phyloP scores from a whole-genome alignment of 2,329 filamentous ascomycete species.

The Diplodia sapinea region DNA sequence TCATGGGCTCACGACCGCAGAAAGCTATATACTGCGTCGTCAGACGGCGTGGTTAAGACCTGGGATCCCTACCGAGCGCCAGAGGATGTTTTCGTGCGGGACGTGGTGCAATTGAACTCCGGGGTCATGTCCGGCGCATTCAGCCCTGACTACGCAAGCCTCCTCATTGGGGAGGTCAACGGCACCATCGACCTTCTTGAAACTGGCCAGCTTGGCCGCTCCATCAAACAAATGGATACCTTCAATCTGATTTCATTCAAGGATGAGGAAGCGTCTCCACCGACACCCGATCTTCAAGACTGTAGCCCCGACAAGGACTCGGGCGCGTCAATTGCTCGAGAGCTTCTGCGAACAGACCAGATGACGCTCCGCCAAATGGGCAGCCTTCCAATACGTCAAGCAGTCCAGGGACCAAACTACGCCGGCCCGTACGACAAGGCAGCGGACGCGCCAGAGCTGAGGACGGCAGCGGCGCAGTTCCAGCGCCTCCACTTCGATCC shows the following conservation, averaged over 20 bases:
- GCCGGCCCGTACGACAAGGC: constrained; percentile 45
- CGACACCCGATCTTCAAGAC: background rate
- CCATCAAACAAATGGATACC: constrained; percentile 40
- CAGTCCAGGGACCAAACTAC: constrained; percentile 54
- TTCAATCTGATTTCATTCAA: constrained; percentile 37
- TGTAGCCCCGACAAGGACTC: constrained; percentile 30
- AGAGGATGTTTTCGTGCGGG: constrained; percentile 58
- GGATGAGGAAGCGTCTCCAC: background rate
- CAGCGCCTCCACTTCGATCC: constrained; percentile 40
- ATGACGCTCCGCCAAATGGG: constrained; percentile 49
- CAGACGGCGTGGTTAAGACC: constrained; percentile 64
- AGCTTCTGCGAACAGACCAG: constrained; percentile 42
- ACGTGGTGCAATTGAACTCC: constrained; percentile 56
- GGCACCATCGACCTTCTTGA: constrained; percentile 61
- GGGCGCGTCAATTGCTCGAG: constrained; percentile 38
- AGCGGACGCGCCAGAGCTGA: constrained; percentile 39
- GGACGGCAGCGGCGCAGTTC: constrained; percentile 41
- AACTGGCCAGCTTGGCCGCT: constrained; percentile 45
- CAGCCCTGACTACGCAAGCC: constrained; percentile 59
- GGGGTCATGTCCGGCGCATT: constrained; percentile 65
- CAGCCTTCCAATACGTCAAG: constrained; percentile 52
- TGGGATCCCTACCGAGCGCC: constrained; percentile 63
- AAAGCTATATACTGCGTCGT: constrained; percentile 64
- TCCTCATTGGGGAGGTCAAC: constrained; percentile 64
- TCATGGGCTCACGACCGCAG: constrained; percentile 61